These are phyloP conservation scores for Solanum aculeatissimum DNA, from an alignment of 305 asterid species.

Conservation along the genomic window DNA sequence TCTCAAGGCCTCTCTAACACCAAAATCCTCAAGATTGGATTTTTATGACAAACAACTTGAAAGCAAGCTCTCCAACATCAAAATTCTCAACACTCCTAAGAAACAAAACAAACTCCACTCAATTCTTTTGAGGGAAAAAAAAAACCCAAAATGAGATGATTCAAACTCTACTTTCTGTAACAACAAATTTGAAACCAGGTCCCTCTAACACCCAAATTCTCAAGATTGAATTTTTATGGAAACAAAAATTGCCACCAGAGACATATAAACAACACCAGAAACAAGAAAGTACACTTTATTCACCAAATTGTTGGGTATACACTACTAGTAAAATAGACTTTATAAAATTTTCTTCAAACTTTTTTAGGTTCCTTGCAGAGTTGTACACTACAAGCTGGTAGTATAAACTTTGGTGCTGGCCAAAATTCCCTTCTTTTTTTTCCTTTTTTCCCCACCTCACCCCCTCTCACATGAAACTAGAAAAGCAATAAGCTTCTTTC, in stretches of 20 bases:
- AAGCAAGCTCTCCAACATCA: neutral
- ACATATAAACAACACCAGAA: neutral
- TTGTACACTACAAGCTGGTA: conserved; percentile 1
- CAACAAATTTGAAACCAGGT: neutral
- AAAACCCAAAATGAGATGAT: neutral
- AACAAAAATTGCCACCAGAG: neutral
- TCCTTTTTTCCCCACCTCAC: neutral
- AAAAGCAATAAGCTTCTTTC: neutral
- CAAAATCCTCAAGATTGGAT: neutral
- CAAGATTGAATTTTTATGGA: neutral
- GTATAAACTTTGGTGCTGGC: conserved; percentile 2
- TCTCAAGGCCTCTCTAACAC: neutral
- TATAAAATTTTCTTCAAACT: neutral
- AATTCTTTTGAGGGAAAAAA: neutral
- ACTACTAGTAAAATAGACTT: neutral
- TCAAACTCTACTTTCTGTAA: neutral
- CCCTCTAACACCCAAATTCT: neutral
- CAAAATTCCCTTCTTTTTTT: neutral
- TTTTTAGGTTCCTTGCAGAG: neutral
- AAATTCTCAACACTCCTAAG: neutral
- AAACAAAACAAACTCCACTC: neutral
- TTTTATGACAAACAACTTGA: neutral
- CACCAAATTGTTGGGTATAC: neutral
- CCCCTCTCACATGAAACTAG: neutral
- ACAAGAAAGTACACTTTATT: neutral